Conservation (phyloP, 345 rosid genomes). For the Alliaria petiolata region DNA sequence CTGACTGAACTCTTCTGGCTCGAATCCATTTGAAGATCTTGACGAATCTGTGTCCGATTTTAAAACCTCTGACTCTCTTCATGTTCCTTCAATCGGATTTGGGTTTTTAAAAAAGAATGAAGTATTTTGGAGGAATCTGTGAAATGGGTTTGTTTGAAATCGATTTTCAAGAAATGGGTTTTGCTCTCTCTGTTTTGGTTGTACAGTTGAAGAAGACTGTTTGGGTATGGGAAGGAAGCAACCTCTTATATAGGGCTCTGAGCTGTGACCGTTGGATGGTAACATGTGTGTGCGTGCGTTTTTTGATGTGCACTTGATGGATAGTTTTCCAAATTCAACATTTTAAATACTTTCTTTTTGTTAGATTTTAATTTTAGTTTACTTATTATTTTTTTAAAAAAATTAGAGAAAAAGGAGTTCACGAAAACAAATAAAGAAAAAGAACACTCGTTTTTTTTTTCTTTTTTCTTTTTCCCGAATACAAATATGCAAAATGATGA, state of each 20-base stretch:
- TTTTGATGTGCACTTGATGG: constrained; percentile 20
- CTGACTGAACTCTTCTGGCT: constrained; percentile 29
- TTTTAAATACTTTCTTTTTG: background rate
- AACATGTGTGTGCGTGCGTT: background rate
- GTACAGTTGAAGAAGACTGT: constrained; percentile 15
- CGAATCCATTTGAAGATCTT: constrained; percentile 46
- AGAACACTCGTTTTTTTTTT: too few relatives aligned
- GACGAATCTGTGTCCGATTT: constrained; percentile 44
- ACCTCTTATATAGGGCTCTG: constrained; percentile 21
- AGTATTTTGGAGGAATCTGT: background rate
- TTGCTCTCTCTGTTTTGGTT: background rate
- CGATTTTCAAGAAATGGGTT: background rate
- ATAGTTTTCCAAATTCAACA: constrained; percentile 18
- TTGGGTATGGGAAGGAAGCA: background rate
- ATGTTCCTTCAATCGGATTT: constrained; percentile 12
- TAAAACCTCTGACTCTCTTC: constrained; percentile 52
- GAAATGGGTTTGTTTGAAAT: constrained; percentile 15
- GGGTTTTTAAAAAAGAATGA: too few relatives aligned
- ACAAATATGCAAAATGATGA: too few relatives aligned
- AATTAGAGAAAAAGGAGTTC: background rate
- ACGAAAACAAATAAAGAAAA: too few relatives aligned
- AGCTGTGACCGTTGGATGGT: constrained; percentile 11
- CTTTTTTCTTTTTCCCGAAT: too few relatives aligned
- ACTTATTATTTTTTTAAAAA: background rate
- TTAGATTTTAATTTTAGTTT: background rate